Conservation (phyloP, 345 rosid species). For the Zanthoxylum bungeanum region DNA sequence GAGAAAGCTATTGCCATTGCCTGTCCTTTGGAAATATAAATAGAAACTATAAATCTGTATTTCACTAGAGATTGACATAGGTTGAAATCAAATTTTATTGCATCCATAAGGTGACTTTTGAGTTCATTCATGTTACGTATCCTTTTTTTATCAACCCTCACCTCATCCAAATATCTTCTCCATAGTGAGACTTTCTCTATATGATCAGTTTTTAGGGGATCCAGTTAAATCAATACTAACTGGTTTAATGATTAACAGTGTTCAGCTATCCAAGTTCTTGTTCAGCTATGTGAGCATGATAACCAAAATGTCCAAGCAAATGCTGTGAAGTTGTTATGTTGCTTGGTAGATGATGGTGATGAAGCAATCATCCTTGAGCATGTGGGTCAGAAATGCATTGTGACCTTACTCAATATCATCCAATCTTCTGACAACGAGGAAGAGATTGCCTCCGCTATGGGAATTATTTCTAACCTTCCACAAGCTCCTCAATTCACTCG, state of each 20-base stretch:
- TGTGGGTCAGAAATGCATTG: constrained; percentile 37
- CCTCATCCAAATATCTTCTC: constrained; percentile 2
- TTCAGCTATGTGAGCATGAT: constrained; percentile 45
- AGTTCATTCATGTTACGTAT: background rate
- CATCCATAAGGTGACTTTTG: background rate
- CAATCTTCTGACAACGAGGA: constrained; percentile 38
- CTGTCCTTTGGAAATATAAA: constrained; percentile 3
- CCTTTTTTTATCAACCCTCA: background rate
- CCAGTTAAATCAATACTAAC: constrained; percentile 13
- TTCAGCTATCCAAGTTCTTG: constrained; percentile 50
- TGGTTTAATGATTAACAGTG: constrained; percentile 36
- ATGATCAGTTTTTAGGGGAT: constrained; percentile 7
- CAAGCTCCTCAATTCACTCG: constrained; percentile 38
- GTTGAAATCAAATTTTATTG: background rate
- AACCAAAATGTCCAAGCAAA: constrained; percentile 41
- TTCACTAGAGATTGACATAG: background rate
- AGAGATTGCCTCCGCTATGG: constrained; percentile 48
- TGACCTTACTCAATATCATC: constrained; percentile 47
- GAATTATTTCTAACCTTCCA: constrained; percentile 57
- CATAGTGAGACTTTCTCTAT: background rate
- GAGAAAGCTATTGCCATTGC: too few species aligned
- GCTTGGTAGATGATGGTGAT: constrained; percentile 46
- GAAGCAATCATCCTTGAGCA: constrained; percentile 48
- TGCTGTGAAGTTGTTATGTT: constrained; percentile 60
- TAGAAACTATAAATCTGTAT: background rate